Evolutionary conservation across 202 grass and related monocot species (phyloP).

Genomic region (Brachypodium distachyon): DNA sequence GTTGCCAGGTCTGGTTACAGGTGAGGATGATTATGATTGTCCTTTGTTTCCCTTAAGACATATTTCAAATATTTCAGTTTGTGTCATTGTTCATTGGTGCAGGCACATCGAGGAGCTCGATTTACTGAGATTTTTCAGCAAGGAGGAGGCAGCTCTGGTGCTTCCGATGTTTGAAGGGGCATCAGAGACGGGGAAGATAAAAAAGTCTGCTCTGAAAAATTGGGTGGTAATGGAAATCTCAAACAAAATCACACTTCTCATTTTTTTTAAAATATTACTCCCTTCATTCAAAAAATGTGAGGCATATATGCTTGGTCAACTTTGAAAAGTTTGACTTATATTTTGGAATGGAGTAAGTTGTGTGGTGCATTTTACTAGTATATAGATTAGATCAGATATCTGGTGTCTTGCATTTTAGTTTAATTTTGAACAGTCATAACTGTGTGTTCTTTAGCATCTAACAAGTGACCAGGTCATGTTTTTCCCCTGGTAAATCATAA

Average conservation of each 20-base stretch:
- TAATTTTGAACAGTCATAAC: background rate
- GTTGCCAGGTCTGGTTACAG: conserved; percentile 61
- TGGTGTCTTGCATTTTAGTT: background rate
- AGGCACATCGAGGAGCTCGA: conserved; percentile 83
- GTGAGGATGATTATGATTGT: conserved; percentile 29
- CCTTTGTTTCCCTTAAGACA: background rate
- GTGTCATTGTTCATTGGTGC: background rate
- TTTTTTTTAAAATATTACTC: background rate
- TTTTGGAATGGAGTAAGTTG: no score
- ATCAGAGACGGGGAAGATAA: conserved; percentile 64
- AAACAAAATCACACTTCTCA: background rate
- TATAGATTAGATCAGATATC: background rate
- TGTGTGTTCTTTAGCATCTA: background rate
- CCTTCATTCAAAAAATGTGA: no score
- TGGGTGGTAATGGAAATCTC: conserved; percentile 77
- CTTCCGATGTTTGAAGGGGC: conserved; percentile 94
- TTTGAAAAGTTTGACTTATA: no score
- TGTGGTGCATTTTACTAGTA: background rate
- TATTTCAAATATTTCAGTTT: background rate
- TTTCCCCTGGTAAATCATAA: background rate
- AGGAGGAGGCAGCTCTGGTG: conserved; percentile 55
- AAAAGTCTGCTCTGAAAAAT: conserved; percentile 84
- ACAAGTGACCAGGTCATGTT: background rate
- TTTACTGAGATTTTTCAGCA: conserved; percentile 83
- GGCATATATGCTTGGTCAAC: no score